A percentile compares a stretch with the other conserved stretches of the same genome.
Evolutionary conservation across 2,329 filamentous ascomycete genomes (phyloP).

Genomic region (Aspergillus brasiliensis): DNA sequence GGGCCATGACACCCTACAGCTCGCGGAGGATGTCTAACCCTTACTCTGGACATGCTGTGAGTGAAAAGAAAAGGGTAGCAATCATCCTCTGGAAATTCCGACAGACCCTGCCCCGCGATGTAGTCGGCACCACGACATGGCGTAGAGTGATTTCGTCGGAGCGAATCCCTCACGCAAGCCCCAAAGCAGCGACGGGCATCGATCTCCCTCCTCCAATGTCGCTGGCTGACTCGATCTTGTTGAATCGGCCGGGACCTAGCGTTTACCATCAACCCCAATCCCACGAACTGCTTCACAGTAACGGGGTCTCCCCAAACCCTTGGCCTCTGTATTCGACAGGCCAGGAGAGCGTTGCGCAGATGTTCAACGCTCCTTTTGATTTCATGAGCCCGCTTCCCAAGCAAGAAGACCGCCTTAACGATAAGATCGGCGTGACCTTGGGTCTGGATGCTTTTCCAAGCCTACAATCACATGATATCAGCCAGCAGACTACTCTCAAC

Average conservation of each 20-base stretch:
- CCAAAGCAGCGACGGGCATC: slow-evolving; percentile 33
- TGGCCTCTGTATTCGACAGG: slow-evolving; percentile 40
- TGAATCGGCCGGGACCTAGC: slow-evolving; percentile 33
- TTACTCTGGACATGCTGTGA: slow-evolving; percentile 25
- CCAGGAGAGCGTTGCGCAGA: slow-evolving; percentile 37
- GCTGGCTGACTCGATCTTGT: slow-evolving; percentile 35
- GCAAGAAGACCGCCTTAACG: slow-evolving; percentile 34
- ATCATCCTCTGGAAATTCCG: slow-evolving; percentile 52
- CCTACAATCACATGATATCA: slow-evolving; percentile 34
- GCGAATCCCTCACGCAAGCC: slow-evolving; percentile 41
- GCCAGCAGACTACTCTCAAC: slow-evolving; percentile 32
- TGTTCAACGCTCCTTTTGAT: slow-evolving; percentile 38
- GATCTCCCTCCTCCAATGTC: slow-evolving; percentile 39
- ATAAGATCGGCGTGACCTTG: slow-evolving; percentile 39
- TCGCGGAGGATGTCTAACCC: slow-evolving; percentile 31
- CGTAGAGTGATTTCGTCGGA: slow-evolving; percentile 43
- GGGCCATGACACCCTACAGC: slow-evolving; percentile 32
- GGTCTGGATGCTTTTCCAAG: slow-evolving; percentile 39
- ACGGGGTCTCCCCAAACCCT: slow-evolving; percentile 33
- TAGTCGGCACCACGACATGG: slow-evolving; percentile 50
- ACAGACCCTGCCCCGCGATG: slow-evolving; percentile 42
- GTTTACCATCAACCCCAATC: slow-evolving; percentile 36
- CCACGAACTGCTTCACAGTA: slow-evolving; percentile 35
- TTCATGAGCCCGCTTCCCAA: slow-evolving; percentile 39
- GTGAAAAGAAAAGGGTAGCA: slow-evolving; percentile 43